phyloP scores from a whole-genome alignment of 1,284 basidiomycete species.

The Agaricales sp. region DNA sequence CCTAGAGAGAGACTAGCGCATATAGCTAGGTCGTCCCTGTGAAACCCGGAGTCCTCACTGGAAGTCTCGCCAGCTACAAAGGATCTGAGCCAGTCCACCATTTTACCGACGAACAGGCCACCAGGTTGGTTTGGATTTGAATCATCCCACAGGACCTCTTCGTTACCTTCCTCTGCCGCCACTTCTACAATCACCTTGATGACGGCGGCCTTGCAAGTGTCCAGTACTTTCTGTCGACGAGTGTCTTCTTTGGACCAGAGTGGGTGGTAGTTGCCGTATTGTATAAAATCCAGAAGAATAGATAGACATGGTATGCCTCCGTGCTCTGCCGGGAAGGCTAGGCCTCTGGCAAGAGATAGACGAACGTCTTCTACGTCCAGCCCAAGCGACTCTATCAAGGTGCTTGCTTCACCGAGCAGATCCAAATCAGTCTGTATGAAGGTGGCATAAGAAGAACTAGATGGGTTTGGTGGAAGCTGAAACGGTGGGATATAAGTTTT shows the following conservation, averaged over 20 bases:
- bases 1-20: slow-evolving; percentile 78
- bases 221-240: slow-evolving; percentile 61
- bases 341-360: slow-evolving; percentile 56
- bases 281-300: slow-evolving; percentile 62
- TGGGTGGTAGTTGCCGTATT: slow-evolving; percentile 52
- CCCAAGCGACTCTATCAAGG: slow-evolving; percentile 62
- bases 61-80: slow-evolving; percentile 30
- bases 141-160: slow-evolving; percentile 63
- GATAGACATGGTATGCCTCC: slow-evolving; percentile 47
- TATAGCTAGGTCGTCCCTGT: slow-evolving; percentile 70
- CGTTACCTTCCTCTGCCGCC: slow-evolving; percentile 73
- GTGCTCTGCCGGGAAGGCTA: slow-evolving; percentile 47
- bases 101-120: slow-evolving; percentile 61
- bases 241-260: slow-evolving; percentile 51
- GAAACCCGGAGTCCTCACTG: slow-evolving; percentile 15
- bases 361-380: slow-evolving; percentile 69
- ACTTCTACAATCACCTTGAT: slow-evolving; percentile 81
- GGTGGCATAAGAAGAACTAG: slow-evolving; percentile 27
- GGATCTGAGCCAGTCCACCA: slow-evolving; percentile 69
- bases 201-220: slow-evolving; percentile 74
- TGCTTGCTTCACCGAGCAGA: slow-evolving; percentile 61
- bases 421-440: slow-evolving; percentile 64
- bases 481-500: slow-evolving; percentile 19
- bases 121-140: slow-evolving; percentile 43
- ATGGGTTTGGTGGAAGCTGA: slow-evolving; percentile 30